These are phyloP conservation scores for Ceratocystis colombiana DNA, from an alignment of 2,329 filamentous ascomycete genomes.

Conservation along the genomic window DNA sequence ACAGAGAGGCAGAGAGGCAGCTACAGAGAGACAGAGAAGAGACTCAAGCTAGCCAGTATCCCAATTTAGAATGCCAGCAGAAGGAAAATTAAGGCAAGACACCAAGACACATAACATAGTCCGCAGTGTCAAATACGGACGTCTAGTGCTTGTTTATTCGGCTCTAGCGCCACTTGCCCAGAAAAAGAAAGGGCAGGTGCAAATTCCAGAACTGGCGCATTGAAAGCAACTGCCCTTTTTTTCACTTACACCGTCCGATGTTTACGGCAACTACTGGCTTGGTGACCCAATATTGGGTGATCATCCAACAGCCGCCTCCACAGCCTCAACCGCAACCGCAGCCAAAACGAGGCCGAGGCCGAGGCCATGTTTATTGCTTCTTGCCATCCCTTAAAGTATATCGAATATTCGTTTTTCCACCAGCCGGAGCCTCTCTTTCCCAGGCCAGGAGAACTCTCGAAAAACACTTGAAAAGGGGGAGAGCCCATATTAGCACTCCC, in stretches of 20 bases:
- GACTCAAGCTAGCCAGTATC: neutral
- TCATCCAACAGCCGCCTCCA: neutral
- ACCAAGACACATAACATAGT: neutral
- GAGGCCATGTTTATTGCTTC: too few species aligned
- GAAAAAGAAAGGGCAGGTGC: neutral
- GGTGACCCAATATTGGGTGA: neutral
- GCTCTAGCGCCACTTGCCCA: neutral
- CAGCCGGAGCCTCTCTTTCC: neutral
- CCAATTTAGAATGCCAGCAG: neutral
- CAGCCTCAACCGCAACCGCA: neutral
- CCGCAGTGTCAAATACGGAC: neutral
- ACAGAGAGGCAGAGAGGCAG: too few species aligned
- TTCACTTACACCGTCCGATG: neutral
- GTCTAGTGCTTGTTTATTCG: neutral
- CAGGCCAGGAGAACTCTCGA: neutral
- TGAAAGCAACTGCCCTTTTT: conserved; percentile 7
- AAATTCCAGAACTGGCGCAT: neutral
- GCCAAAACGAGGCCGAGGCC: too few species aligned
- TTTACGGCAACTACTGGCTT: conserved; percentile 8
- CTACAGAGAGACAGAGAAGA: neutral
- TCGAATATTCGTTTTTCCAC: neutral
- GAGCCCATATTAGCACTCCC: neutral
- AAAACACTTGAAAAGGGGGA: neutral
- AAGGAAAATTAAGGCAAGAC: conserved; percentile 3
- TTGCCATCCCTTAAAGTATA: neutral